These are phyloP conservation scores for Solanum etuberosum DNA, from an alignment of 257 asterid species.

Conservation along the genomic window DNA sequence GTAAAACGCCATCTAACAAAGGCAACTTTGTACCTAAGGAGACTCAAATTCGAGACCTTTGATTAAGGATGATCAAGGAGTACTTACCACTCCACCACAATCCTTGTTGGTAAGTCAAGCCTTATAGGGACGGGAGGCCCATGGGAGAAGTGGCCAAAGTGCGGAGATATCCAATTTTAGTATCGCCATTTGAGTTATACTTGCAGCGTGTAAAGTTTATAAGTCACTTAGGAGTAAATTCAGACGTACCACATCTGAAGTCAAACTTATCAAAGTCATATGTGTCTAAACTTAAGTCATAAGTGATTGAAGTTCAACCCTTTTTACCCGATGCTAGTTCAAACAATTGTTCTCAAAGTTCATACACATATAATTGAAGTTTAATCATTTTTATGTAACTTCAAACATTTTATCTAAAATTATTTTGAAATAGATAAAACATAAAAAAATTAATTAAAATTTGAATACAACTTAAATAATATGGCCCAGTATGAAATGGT, in stretches of 20 bases:
- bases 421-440: not conserved
- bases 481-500: not conserved
- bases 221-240: not conserved
- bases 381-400: not conserved
- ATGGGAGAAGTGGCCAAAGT: not conserved
- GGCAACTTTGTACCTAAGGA: fast-evolving
- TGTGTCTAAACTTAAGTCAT: not conserved
- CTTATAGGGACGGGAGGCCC: not conserved
- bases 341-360: fast-evolving
- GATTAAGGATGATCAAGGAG: too few relatives aligned
- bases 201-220: not conserved
- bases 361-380: not conserved
- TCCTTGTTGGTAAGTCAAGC: too few relatives aligned
- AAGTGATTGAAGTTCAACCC: not conserved
- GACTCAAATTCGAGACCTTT: too few relatives aligned
- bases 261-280: not conserved
- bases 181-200: too few relatives aligned
- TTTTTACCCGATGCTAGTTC: not conserved
- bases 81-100: too few relatives aligned
- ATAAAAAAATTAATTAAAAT: not conserved
- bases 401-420: not conserved
- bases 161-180: not conserved
- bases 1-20: too few relatives aligned
- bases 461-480: not conserved
- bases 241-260: not conserved